Evolutionary conservation across 1,284 basidiomycete genomes (phyloP).

Genomic region (Ustilago bromivora): DNA sequence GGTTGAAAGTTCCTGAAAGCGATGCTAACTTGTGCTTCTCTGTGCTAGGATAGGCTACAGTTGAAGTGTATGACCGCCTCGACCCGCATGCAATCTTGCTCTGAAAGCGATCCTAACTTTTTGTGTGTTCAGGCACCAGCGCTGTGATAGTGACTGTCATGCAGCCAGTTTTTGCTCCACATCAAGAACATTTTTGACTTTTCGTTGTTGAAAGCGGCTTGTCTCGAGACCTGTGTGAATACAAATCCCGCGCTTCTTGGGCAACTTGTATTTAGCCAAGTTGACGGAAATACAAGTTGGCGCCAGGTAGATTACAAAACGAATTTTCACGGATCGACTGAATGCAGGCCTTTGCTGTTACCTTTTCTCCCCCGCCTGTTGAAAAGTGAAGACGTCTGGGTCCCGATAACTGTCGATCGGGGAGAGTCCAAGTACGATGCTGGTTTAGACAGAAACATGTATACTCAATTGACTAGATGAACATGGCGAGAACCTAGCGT

Average conservation of each 20-base stretch:
- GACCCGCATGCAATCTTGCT: slow-evolving; percentile 1
- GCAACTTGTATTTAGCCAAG: background rate
- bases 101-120: slow-evolving; percentile 5
- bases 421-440: no score
- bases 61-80: background rate
- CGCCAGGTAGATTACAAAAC: background rate
- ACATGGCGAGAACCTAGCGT: no score
- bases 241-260: background rate
- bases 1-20: slow-evolving; percentile 10
- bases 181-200: background rate
- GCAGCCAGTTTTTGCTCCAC: background rate
- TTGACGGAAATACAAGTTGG: background rate
- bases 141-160: slow-evolving; percentile 7
- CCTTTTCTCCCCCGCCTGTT: background rate
- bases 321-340: slow-evolving; percentile 10
- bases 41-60: background rate
- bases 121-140: background rate
- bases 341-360: slow-evolving; percentile 1
- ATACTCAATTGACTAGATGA: no score
- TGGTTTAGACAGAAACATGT: no score
- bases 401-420: no score
- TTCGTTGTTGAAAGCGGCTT: background rate
- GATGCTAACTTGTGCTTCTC: background rate
- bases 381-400: no score
- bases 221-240: background rate